A percentile compares a stretch with the other conserved stretches of the same genome.
Evolutionary conservation across 495 filamentous ascomycete genomes (phyloP).

Genomic region (Niebla homalea): DNA sequence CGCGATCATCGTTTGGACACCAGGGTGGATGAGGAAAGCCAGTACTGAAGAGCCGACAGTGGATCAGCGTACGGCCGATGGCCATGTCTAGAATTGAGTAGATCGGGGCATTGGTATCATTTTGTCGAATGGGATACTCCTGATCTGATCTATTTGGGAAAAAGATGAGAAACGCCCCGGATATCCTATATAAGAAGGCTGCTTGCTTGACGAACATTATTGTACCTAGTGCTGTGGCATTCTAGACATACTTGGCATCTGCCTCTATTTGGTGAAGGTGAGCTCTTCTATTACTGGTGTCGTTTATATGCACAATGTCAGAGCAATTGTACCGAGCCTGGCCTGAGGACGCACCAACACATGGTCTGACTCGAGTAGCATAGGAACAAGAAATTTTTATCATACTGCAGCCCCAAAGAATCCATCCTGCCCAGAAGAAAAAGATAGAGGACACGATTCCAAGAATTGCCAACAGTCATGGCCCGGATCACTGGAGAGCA

Average conservation of each 20-base stretch:
- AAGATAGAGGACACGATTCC: neutral
- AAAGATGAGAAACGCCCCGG: neutral
- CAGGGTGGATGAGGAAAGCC: neutral
- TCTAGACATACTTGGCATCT: no score
- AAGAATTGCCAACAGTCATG: constrained; percentile 4
- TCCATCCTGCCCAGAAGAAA: neutral
- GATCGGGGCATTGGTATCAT: neutral
- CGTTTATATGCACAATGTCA: no score
- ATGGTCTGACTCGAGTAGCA: no score
- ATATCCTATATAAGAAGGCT: neutral
- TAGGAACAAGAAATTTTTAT: no score
- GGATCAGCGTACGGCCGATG: neutral
- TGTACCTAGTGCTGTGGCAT: no score
- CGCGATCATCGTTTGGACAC: constrained; percentile 14
- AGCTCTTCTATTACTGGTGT: no score
- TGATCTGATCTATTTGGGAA: no score
- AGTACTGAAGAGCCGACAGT: neutral
- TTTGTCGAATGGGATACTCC: no score
- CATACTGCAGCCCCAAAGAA: neutral
- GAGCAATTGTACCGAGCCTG: no score
- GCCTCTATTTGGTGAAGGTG: no score
- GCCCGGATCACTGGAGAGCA: constrained; percentile 5
- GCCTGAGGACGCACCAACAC: no score
- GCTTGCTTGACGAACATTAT: neutral
- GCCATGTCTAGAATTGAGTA: neutral